Evolutionary conservation across 805 yeast genomes (phyloP).

Genomic region (Blastobotrys peoriensis): DNA sequence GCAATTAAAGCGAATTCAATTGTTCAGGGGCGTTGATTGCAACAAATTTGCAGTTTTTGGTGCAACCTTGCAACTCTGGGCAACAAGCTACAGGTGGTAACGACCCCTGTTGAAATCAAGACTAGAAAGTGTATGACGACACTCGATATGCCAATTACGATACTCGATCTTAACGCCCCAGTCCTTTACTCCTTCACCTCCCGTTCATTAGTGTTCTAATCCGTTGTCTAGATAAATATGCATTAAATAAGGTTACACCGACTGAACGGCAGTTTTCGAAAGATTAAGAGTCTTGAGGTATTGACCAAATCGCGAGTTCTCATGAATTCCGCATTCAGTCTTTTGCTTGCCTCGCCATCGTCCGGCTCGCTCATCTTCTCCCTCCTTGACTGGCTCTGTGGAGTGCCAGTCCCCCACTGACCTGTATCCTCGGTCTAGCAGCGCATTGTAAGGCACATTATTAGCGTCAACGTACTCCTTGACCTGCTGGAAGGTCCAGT

Average conservation of each 20-base stretch:
- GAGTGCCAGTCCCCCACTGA: constrained; percentile 96
- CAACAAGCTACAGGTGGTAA: too few relatives aligned
- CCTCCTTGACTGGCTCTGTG: constrained; percentile 80
- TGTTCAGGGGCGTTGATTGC: too few relatives aligned
- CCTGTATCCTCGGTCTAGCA: constrained; percentile 80
- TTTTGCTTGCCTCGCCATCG: constrained; percentile 91
- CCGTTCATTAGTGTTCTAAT: too few relatives aligned
- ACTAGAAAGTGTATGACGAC: too few relatives aligned
- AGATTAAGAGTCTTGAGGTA: constrained; percentile 22
- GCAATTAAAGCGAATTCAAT: too few relatives aligned
- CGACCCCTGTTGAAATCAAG: too few relatives aligned
- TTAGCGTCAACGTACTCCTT: constrained; percentile 59
- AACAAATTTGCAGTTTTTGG: too few relatives aligned
- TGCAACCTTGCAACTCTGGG: too few relatives aligned
- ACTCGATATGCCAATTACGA: too few relatives aligned
- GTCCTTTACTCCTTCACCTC: too few relatives aligned
- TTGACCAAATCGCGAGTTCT: constrained; percentile 66
- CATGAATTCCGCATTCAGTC: constrained; percentile 95
- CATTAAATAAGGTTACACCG: background rate
- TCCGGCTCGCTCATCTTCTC: constrained; percentile 95
- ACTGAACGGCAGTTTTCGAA: background rate
- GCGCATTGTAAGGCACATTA: constrained; percentile 77
- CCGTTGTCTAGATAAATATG: too few relatives aligned
- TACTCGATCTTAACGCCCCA: too few relatives aligned
- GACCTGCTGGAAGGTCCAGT: constrained; percentile 75